Conservation (phyloP, 1,284 basidiomycete genomes). For the Melampsora larici-populina region DNA sequence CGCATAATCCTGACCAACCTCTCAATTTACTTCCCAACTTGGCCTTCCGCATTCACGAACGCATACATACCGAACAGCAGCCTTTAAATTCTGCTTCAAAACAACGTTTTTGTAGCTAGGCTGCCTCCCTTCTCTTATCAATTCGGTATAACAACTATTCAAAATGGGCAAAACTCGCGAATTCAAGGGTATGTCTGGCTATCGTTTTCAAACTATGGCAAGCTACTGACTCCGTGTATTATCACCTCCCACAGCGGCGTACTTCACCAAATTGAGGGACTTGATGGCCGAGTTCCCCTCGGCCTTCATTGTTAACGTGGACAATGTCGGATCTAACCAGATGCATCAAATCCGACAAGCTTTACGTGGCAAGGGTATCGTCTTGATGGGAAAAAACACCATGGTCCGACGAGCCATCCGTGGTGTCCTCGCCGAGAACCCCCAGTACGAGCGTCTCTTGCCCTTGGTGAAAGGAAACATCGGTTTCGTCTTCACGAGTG, state of each 20-base stretch:
- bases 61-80: slow-evolving; percentile 2
- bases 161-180: slow-evolving; percentile 43
- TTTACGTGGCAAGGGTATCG: slow-evolving; percentile 91
- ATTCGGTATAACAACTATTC: neutral
- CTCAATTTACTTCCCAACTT: neutral
- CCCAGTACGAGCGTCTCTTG: slow-evolving; percentile 92
- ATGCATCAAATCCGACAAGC: slow-evolving; percentile 96
- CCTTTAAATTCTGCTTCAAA: slow-evolving; percentile 45
- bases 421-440: slow-evolving; percentile 79
- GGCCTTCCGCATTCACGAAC: neutral
- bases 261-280: slow-evolving; percentile 92
- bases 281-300: slow-evolving; percentile 87
- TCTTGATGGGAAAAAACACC: slow-evolving; percentile 99
- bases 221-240: slow-evolving; percentile 63
- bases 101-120: slow-evolving; percentile 45
- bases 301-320: slow-evolving; percentile 98
- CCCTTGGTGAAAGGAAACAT: slow-evolving; percentile 96
- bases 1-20: too few species aligned
- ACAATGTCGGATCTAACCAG: slow-evolving; percentile 99
- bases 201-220: too few species aligned
- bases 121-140: slow-evolving; percentile 21
- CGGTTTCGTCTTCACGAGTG: slow-evolving; percentile 95
- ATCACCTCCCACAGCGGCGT: slow-evolving; percentile 80
- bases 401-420: slow-evolving; percentile 99
- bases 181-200: slow-evolving; percentile 35